Evolutionary conservation across 441 rosid genomes (phyloP), one percentile per base, ranked within the genome.

Genomic region (Gossypium davidsonii): DNA sequence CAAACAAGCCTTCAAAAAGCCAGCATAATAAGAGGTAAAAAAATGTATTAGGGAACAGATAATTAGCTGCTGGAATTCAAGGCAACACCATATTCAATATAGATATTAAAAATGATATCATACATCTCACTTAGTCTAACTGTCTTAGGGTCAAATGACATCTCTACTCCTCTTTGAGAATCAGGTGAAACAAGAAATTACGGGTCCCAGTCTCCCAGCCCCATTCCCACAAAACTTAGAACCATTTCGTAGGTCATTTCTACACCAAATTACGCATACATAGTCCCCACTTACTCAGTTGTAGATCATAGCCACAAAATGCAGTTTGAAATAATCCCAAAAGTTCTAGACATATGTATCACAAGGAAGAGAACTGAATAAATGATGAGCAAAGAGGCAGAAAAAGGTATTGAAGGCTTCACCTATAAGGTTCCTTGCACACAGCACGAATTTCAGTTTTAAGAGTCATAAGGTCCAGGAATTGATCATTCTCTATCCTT

Each of bases 351-450:
- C 8, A 4, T 6, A 15, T 48, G 70, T 11, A 73, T 18, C 75
- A 63, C 1, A 62, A 73, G 51, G 20, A 73, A 53, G 52, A 28
- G 31, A 48, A 53, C 49, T 46, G 64, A 70, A 23, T 62, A 70
- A 55, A 61, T 26, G 6, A 68, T 0, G 3, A 77, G 69, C 31
- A 78, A 79, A 82, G 70, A 10, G 51, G 52, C 71, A 68, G 15
- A 14, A 65, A 72, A 46, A 10, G 74, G 25, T 31, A 72, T 59
- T 76, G 67, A 58, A 52, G 72, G 76, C 63, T 71, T 87, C 75
- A 92, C 99, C 99, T 91, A 86, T 92, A 95, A 59, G 97, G 90
- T 82, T 93, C 99, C 88, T 92, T 90, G 83, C 95, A 93, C 37
- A 83, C 87, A 73, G 94, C 82, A 60, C 81, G 88, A 76, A 92